Evolutionary conservation across 2,329 filamentous ascomycete genomes (phyloP), one percentile per base, ranked within the genome.

Genomic region (Xylariales sp.): DNA sequence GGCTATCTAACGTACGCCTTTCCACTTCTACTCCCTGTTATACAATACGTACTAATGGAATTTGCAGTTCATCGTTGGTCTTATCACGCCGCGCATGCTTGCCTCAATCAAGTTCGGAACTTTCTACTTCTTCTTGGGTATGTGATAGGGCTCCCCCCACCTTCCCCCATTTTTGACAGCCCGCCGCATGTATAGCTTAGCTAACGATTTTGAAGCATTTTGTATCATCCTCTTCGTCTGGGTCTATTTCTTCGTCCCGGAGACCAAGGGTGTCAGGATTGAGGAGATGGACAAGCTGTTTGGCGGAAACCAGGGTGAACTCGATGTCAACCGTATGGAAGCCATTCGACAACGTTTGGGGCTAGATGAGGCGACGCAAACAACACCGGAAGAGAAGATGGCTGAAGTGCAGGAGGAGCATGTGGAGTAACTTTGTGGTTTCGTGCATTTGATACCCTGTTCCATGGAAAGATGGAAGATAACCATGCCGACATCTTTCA

Each of bases 121-220:
- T 14, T 19, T 31, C 29, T 31, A 18, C 29, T 31, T 31, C 29
- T 31, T 31, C n/a, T n/a, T n/a, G n/a, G n/a, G n/a, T n/a, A n/a
- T n/a, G n/a, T n/a, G n/a, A n/a, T n/a, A n/a, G n/a, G n/a, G n/a
- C n/a, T n/a, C n/a, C n/a, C n/a, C n/a, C n/a, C n/a, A n/a, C n/a
- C n/a, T n/a, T n/a, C n/a, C n/a, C n/a, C n/a, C n/a, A n/a, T n/a
- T n/a, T n/a, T n/a, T n/a, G n/a, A n/a, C n/a, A n/a, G n/a, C n/a
- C n/a, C n/a, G n/a, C n/a, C n/a, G n/a, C n/a, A n/a, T n/a, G n/a
- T n/a, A n/a, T n/a, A n/a, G n/a, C n/a, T n/a, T n/a, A n/a, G n/a
- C n/a, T n/a, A n/a, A n/a, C n/a, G n/a, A n/a, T n/a, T n/a, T n/a
- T n/a, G n/a, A n/a, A n/a, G n/a, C n/a, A n/a, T n/a, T n/a, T n/a